These are phyloP conservation scores for Schizochytrium sp. DNA, from an alignment of 108 stramenopile species.

Conservation along the genomic window DNA sequence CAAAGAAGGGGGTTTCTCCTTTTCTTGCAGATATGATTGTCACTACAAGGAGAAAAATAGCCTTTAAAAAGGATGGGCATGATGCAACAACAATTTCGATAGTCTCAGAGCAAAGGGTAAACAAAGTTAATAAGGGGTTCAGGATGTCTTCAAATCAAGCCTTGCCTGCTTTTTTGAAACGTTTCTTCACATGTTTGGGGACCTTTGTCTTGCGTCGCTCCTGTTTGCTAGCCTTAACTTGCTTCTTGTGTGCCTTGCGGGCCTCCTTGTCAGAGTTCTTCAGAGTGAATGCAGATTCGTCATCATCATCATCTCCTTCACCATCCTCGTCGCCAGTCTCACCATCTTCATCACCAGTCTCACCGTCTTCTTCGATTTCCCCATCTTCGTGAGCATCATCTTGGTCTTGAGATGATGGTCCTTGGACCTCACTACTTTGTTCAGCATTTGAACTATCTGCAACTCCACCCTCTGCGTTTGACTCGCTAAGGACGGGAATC, in stretches of 20 bases:
- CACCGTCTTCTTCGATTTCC: slow-evolving; percentile 54
- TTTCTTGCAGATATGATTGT: too few species aligned
- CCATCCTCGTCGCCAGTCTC: slow-evolving; percentile 59
- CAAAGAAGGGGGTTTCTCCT: too few species aligned
- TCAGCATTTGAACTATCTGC: background rate
- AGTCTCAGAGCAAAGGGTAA: too few species aligned
- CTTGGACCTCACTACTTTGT: too few species aligned
- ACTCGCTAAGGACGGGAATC: too few species aligned
- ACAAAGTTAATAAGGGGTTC: too few species aligned
- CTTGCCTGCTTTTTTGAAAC: slow-evolving; percentile 42
- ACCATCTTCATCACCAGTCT: background rate
- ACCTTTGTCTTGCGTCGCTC: slow-evolving; percentile 65
- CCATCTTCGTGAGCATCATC: background rate
- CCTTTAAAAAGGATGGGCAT: too few species aligned
- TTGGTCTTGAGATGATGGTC: background rate
- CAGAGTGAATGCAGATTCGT: slow-evolving; percentile 40
- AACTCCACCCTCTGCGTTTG: background rate
- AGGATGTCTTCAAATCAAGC: background rate
- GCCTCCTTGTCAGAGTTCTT: slow-evolving; percentile 62
- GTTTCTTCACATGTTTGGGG: slow-evolving; percentile 69
- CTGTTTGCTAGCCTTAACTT: slow-evolving; percentile 46
- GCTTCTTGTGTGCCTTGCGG: slow-evolving; percentile 65
- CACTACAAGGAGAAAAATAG: too few species aligned
- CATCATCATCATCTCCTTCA: slow-evolving; percentile 61
- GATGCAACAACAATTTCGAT: too few species aligned